phyloP scores from a whole-genome alignment of 257 asterid genomes.

The Solanum habrochaites region DNA sequence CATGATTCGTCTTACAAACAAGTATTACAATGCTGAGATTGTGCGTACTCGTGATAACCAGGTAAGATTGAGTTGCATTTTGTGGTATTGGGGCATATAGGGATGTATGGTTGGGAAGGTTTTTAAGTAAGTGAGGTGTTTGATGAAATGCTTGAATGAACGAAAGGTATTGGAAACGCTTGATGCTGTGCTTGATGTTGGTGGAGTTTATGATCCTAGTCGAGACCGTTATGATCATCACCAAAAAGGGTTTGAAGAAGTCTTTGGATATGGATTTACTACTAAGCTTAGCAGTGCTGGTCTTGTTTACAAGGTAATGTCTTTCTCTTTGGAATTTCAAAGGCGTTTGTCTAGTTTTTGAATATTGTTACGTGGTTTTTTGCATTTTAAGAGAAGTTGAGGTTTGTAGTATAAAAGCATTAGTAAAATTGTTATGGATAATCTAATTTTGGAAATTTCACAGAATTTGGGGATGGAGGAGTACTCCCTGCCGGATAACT shows the following conservation, averaged over 20 bases:
- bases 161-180: slow-evolving; percentile 9
- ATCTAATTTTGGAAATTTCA: neutral
- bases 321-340: neutral
- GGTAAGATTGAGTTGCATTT: neutral
- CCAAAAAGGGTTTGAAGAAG: slow-evolving; percentile 14
- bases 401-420: neutral
- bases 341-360: neutral
- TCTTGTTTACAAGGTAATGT: slow-evolving; percentile 16
- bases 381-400: neutral
- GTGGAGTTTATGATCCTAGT: slow-evolving; percentile 30
- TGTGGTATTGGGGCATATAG: neutral
- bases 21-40: slow-evolving; percentile 1
- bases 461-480: neutral
- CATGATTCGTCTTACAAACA: slow-evolving; percentile 13
- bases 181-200: slow-evolving; percentile 36
- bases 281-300: slow-evolving; percentile 23
- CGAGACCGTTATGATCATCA: slow-evolving; percentile 34
- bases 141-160: neutral
- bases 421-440: neutral
- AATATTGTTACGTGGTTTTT: neutral
- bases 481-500: neutral
- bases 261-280: slow-evolving; percentile 14
- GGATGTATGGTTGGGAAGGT: neutral
- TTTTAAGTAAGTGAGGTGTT: neutral
- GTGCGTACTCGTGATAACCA: slow-evolving; percentile 12